Evolutionary conservation across 345 rosid species (phyloP).

Genomic region (Corchorus olitorius): DNA sequence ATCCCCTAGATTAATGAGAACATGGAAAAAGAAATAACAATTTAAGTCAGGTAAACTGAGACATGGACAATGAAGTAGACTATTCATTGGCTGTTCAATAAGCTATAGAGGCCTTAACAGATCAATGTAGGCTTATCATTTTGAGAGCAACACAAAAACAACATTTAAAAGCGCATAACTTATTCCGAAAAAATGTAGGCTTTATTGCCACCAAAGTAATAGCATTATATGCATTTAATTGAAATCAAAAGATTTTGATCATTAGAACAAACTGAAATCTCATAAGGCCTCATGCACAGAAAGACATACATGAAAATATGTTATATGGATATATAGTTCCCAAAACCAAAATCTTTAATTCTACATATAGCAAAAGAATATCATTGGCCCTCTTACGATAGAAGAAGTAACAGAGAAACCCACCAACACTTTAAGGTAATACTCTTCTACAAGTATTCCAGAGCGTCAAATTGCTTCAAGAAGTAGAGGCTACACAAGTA

Average conservation of each 20-base stretch:
- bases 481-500: neutral
- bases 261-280: neutral
- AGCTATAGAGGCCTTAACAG: neutral
- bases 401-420: neutral
- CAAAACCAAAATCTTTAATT: neutral
- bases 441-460: neutral
- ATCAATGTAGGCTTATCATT: neutral
- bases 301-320: neutral
- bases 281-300: neutral
- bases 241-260: neutral
- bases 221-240: neutral
- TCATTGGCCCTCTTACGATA: neutral
- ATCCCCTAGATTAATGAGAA: slow-evolving; percentile 49
- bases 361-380: neutral
- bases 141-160: neutral
- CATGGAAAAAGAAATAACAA: neutral
- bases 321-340: neutral
- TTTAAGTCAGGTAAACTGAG: neutral
- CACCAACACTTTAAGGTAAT: neutral
- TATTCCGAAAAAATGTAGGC: neutral
- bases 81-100: neutral
- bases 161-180: neutral
- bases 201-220: neutral
- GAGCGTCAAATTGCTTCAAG: neutral
- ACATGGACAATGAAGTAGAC: neutral